A percentile compares a stretch with the other conserved stretches of the same genome.
These are phyloP conservation scores for Diplocarpon mali DNA, from an alignment of 2,329 filamentous ascomycete species.

Conservation along the genomic window DNA sequence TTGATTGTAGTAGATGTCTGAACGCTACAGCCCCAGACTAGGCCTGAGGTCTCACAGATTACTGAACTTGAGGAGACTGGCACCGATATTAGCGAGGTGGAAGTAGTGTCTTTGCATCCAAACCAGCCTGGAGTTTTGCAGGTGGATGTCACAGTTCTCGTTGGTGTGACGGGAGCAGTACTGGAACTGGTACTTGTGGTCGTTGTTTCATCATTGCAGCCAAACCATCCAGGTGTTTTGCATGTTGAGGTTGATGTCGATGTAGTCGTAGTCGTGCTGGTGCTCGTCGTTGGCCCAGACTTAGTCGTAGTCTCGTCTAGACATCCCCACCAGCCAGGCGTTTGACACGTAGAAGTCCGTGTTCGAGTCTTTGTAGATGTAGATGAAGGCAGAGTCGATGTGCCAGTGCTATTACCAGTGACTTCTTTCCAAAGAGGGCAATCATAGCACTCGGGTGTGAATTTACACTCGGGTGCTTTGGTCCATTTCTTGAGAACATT, in stretches of 20 bases:
- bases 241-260: constrained; percentile 31
- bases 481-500: constrained; percentile 82
- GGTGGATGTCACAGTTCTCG: constrained; percentile 18
- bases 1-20: constrained; percentile 28
- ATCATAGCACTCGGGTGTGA: constrained; percentile 73
- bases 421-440: constrained; percentile 84
- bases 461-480: constrained; percentile 62
- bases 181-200: constrained; percentile 27
- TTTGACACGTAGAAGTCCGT: constrained; percentile 77
- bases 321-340: constrained; percentile 66
- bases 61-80: constrained; percentile 25
- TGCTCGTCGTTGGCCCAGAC: constrained; percentile 14
- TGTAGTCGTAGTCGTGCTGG: constrained; percentile 21
- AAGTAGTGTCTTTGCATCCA: constrained; percentile 37
- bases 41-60: constrained; percentile 41
- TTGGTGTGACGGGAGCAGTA: constrained; percentile 18
- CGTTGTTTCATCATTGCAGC: constrained; percentile 37
- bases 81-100: constrained; percentile 30
- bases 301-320: constrained; percentile 33
- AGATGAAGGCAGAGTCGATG: constrained; percentile 51
- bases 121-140: constrained; percentile 35
- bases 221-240: constrained; percentile 36
- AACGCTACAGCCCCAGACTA: constrained; percentile 47
- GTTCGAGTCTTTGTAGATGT: constrained; percentile 53
- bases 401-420: constrained; percentile 65